These are phyloP conservation scores for Volutella citrinella DNA, from an alignment of 2,329 filamentous ascomycete species.

Conservation along the genomic window DNA sequence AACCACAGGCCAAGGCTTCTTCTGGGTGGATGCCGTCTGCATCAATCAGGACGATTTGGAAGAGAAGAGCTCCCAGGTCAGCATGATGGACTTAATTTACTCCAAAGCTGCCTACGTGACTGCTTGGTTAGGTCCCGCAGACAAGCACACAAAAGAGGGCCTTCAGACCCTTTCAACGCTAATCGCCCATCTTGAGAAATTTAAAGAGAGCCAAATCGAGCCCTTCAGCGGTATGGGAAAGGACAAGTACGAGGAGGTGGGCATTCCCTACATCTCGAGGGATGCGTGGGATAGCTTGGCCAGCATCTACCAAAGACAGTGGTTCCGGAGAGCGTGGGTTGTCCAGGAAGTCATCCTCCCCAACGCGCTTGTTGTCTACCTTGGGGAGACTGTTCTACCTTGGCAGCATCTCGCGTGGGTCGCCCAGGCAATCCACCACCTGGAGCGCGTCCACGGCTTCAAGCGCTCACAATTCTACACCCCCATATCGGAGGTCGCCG, in stretches of 20 bases:
- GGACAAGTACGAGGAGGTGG: conserved; percentile 15
- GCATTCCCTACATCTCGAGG: conserved; percentile 15
- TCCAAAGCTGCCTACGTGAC: conserved; percentile 19
- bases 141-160: conserved; percentile 13
- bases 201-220: conserved; percentile 17
- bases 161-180: conserved; percentile 13
- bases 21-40: conserved; percentile 31
- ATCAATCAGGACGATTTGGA: conserved; percentile 25
- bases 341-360: conserved; percentile 26
- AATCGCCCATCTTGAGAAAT: conserved; percentile 8
- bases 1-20: conserved; percentile 7
- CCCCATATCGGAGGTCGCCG: conserved; percentile 16
- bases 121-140: conserved; percentile 25
- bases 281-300: conserved; percentile 18
- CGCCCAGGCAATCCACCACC: conserved; percentile 14
- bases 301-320: conserved; percentile 22
- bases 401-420: conserved; percentile 18
- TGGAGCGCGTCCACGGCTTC: conserved; percentile 15
- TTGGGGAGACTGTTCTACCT: conserved; percentile 13
- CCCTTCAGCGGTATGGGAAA: conserved; percentile 18
- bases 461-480: conserved; percentile 8
- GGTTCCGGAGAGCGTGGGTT: conserved; percentile 28
- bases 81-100: conserved; percentile 29
- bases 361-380: conserved; percentile 20
- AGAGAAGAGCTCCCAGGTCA: conserved; percentile 26